phyloP scores from a whole-genome alignment of 2,329 filamentous ascomycete species.

The Ophiosphaerella herpotricha region DNA sequence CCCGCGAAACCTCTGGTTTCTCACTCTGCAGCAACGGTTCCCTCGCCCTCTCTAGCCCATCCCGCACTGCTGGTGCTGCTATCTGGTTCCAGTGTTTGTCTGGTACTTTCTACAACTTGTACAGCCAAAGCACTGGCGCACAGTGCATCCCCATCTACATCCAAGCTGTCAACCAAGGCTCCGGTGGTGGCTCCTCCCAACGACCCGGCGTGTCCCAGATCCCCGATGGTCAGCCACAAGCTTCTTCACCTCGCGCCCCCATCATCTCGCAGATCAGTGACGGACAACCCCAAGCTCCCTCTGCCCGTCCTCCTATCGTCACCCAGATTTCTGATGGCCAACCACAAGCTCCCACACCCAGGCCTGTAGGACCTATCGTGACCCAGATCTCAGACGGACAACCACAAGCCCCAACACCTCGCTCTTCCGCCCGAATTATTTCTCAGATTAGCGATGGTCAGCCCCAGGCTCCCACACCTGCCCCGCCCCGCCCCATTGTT shows the following conservation, averaged over 20 bases:
- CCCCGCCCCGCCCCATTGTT: constrained; percentile 14
- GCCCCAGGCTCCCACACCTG: constrained; percentile 23
- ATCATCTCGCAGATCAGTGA: constrained; percentile 16
- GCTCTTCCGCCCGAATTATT: constrained; percentile 12
- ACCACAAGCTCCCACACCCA: constrained; percentile 17
- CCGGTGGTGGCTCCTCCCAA: constrained; percentile 9
- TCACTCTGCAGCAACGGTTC: constrained; percentile 70
- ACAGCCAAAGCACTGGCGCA: constrained; percentile 69
- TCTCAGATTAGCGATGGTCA: constrained; percentile 39
- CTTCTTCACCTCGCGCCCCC: constrained; percentile 9
- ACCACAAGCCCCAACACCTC: constrained; percentile 16
- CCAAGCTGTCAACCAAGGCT: constrained; percentile 16
- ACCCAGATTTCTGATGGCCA: constrained; percentile 33
- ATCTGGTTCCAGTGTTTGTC: constrained; percentile 77
- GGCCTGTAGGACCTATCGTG: constrained; percentile 12
- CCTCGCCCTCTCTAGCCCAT: constrained; percentile 64
- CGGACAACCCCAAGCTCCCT: constrained; percentile 22
- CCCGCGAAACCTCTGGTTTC: constrained; percentile 74
- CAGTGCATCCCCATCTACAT: constrained; percentile 64
- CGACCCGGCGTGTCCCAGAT: constrained; percentile 23
- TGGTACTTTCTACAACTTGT: constrained; percentile 81
- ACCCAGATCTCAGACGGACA: constrained; percentile 35
- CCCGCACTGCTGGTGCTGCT: constrained; percentile 51
- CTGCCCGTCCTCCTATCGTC: constrained; percentile 14
- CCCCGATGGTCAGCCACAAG: constrained; percentile 29